These are phyloP conservation scores for Paraleonurus japonicus DNA, from an alignment of 257 asterid species.

Conservation along the genomic window DNA sequence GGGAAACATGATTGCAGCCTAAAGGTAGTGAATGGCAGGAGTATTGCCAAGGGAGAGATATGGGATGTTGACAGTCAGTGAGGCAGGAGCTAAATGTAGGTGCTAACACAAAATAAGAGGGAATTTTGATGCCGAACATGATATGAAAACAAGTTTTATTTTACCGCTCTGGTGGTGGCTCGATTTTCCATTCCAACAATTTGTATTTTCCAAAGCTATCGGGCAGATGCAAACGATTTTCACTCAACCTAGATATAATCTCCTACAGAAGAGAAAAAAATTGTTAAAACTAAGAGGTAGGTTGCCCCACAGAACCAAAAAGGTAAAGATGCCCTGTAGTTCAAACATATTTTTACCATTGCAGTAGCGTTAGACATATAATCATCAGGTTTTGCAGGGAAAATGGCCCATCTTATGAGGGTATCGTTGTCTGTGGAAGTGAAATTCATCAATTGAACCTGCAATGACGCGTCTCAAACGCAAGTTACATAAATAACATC, in stretches of 20 bases:
- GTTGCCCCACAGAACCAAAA: constrained; percentile 23
- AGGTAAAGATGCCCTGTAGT: constrained; percentile 8
- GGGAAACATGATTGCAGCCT: neutral
- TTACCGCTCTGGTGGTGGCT: constrained; percentile 65
- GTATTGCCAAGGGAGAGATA: neutral
- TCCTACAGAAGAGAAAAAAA: constrained; percentile 41
- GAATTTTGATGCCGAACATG: neutral
- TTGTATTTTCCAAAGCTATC: constrained; percentile 74
- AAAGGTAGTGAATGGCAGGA: neutral
- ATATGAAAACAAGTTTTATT: constrained; percentile 3
- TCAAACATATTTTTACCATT: constrained; percentile 43
- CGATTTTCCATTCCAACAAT: constrained; percentile 57
- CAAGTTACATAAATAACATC: constrained; percentile 22
- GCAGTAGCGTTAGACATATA: constrained; percentile 66
- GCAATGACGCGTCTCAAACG: constrained; percentile 35
- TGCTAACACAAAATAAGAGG: neutral
- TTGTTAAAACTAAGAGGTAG: constrained; percentile 7
- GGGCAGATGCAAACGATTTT: constrained; percentile 56
- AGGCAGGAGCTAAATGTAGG: neutral
- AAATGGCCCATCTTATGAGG: constrained; percentile 69
- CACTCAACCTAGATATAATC: constrained; percentile 57
- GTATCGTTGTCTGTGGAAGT: constrained; percentile 61
- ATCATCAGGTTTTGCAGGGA: constrained; percentile 58
- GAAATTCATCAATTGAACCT: constrained; percentile 68
- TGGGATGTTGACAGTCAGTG: neutral